These are phyloP conservation scores for Melaleuca alternifolia DNA, from an alignment of 345 rosid genomes.

Conservation along the genomic window DNA sequence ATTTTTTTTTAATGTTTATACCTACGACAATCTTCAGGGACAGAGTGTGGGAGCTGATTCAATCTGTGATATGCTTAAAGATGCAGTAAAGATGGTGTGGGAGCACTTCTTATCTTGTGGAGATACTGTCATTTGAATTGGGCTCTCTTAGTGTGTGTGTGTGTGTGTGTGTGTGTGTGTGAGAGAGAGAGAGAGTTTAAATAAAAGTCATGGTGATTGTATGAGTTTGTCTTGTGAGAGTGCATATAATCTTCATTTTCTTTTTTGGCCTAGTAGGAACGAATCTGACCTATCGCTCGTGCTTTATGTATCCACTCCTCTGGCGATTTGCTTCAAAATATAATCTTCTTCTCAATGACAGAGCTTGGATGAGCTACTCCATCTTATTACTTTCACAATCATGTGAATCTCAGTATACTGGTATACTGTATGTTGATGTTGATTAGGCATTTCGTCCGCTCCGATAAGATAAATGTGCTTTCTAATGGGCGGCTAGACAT, in stretches of 20 bases:
- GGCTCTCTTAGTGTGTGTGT: not conserved
- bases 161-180: too few species aligned
- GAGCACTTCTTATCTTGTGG: conserved; percentile 11
- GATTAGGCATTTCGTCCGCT: too few species aligned
- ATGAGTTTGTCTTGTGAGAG: too few species aligned
- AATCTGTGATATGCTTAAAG: conserved; percentile 19
- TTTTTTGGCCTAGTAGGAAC: not conserved
- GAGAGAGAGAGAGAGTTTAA: too few species aligned
- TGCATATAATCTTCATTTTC: not conserved
- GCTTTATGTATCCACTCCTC: not conserved
- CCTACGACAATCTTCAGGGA: conserved; percentile 11
- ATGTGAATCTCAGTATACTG: not conserved
- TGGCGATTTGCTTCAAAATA: not conserved
- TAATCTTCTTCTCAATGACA: not conserved
- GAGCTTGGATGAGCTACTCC: not conserved
- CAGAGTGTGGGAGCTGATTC: conserved; percentile 1
- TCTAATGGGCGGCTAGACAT: not conserved
- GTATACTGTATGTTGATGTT: too few species aligned
- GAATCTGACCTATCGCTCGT: not conserved
- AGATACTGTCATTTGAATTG: not conserved
- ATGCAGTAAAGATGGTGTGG: conserved; percentile 29
- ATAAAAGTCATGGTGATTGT: too few species aligned
- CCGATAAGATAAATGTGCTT: not conserved
- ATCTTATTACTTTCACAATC: not conserved
- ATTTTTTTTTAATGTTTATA: not conserved